Conservation (phyloP, 108 stramenopile species). For the Nitzschia putrida region DNA sequence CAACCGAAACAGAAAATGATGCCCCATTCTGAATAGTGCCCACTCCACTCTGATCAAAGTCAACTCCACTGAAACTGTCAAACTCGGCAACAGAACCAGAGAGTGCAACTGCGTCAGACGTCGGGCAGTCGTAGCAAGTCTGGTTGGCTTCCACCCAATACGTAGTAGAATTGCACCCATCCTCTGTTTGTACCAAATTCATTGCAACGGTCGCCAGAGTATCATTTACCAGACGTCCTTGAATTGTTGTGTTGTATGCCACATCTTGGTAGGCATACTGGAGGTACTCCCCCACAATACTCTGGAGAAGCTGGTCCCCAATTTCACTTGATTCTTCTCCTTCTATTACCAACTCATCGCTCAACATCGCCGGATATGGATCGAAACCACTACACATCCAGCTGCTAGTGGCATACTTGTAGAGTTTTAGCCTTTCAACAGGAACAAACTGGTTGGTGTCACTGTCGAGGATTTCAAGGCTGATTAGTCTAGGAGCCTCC, state of each 20-base stretch:
- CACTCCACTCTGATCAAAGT: neutral
- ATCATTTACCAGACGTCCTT: constrained; percentile 43
- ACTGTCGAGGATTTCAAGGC: constrained; percentile 32
- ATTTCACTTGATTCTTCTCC: constrained; percentile 38
- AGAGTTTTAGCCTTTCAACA: constrained; percentile 50
- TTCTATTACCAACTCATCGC: constrained; percentile 12
- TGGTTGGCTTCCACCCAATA: constrained; percentile 34
- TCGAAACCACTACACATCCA: constrained; percentile 41
- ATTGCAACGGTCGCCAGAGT: constrained; percentile 19
- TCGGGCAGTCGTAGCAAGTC: constrained; percentile 26
- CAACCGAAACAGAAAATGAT: neutral
- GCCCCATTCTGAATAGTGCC: constrained; percentile 9
- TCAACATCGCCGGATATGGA: constrained; percentile 36
- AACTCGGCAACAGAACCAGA: neutral
- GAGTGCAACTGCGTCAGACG: neutral
- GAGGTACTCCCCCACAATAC: constrained; percentile 41
- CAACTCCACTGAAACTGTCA: constrained; percentile 1
- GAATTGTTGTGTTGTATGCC: constrained; percentile 32
- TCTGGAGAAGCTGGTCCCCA: constrained; percentile 32
- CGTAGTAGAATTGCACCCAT: constrained; percentile 14
- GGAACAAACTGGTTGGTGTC: constrained; percentile 31
- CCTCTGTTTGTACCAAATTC: constrained; percentile 33
- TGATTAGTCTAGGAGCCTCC: constrained; percentile 15
- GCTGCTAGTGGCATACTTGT: constrained; percentile 54
- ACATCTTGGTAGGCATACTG: neutral